Evolutionary conservation across 2,329 filamentous ascomycete genomes (phyloP).

Genomic region (Hymenoscyphus fructigenus): DNA sequence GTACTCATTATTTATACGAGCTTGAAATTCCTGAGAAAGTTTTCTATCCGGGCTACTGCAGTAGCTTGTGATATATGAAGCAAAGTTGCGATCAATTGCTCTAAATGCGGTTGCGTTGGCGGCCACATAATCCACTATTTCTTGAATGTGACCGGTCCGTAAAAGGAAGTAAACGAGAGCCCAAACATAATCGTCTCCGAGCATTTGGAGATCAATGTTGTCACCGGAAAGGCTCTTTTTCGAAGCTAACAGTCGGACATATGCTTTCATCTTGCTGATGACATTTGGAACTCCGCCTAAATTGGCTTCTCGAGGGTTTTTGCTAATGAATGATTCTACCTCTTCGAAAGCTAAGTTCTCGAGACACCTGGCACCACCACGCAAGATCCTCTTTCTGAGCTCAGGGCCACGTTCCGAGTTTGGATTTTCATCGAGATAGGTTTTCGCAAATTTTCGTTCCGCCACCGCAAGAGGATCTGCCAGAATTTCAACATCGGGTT

Average conservation of each 20-base stretch:
- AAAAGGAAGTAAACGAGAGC: conserved; percentile 90
- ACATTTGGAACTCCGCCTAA: conserved; percentile 86
- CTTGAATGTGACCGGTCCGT: conserved; percentile 77
- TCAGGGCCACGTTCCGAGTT: conserved; percentile 63
- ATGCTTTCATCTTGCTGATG: conserved; percentile 88
- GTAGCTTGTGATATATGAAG: conserved; percentile 83
- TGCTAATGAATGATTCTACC: conserved; percentile 74
- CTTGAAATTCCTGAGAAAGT: conserved; percentile 75
- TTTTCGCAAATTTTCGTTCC: conserved; percentile 72
- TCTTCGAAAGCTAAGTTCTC: conserved; percentile 79
- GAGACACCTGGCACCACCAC: conserved; percentile 75
- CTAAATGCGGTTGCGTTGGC: conserved; percentile 78
- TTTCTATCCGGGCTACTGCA: conserved; percentile 73
- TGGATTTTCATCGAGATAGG: conserved; percentile 73
- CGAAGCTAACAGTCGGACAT: conserved; percentile 75
- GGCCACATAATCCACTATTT: conserved; percentile 85
- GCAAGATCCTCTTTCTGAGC: conserved; percentile 76
- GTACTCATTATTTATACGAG: conserved; percentile 87
- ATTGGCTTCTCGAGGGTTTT: conserved; percentile 84
- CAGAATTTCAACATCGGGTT: conserved; percentile 56
- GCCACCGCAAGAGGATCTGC: conserved; percentile 64
- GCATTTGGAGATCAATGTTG: conserved; percentile 74
- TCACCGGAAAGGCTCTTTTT: conserved; percentile 84
- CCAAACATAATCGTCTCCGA: conserved; percentile 86
- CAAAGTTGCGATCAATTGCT: conserved; percentile 87